A percentile compares a stretch with the other conserved stretches of the same genome.
phyloP scores from a whole-genome alignment of 2,329 filamentous ascomycete genomes.

The Lecanicillium sp. region DNA sequence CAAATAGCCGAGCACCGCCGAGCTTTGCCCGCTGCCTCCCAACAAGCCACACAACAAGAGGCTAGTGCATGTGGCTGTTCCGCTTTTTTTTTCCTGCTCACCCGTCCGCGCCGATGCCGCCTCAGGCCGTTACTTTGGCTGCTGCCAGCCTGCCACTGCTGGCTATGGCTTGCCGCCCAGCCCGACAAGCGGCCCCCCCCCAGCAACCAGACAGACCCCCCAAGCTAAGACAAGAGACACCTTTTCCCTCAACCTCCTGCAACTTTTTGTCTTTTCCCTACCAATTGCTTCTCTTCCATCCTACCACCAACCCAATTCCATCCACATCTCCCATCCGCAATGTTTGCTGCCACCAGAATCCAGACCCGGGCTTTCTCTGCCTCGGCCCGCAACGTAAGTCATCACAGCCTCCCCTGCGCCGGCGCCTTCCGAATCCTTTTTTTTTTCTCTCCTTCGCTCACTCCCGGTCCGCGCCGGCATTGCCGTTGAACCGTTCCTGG shows the following conservation, averaged over 20 bases:
- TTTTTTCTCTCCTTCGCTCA: conserved; percentile 1
- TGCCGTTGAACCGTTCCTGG: neutral
- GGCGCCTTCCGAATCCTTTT: conserved; percentile 13
- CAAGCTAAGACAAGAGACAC: neutral
- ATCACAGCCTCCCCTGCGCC: conserved; percentile 7
- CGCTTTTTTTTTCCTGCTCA: conserved; percentile 4
- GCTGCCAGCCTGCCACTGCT: neutral
- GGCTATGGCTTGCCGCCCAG: neutral
- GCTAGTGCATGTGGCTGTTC: conserved; percentile 9
- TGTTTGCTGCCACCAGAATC: conserved; percentile 68
- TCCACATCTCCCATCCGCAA: conserved; percentile 29
- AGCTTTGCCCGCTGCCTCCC: conserved; percentile 3
- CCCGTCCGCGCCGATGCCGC: neutral
- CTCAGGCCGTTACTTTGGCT: neutral
- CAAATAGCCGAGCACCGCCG: conserved; percentile 11
- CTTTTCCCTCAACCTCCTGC: conserved; percentile 14
- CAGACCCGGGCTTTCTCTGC: conserved; percentile 78
- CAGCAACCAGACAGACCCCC: conserved; percentile 8
- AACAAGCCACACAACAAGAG: conserved; percentile 4
- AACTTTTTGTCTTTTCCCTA: conserved; percentile 18
- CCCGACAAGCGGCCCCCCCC: neutral
- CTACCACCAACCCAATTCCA: conserved; percentile 14
- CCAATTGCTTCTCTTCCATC: conserved; percentile 16
- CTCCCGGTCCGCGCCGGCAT: too few relatives aligned
- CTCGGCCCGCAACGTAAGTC: conserved; percentile 67